Base-by-base conservation (phyloP, 768 basidiomycete species). In the Tylopilus sp. region DNA sequence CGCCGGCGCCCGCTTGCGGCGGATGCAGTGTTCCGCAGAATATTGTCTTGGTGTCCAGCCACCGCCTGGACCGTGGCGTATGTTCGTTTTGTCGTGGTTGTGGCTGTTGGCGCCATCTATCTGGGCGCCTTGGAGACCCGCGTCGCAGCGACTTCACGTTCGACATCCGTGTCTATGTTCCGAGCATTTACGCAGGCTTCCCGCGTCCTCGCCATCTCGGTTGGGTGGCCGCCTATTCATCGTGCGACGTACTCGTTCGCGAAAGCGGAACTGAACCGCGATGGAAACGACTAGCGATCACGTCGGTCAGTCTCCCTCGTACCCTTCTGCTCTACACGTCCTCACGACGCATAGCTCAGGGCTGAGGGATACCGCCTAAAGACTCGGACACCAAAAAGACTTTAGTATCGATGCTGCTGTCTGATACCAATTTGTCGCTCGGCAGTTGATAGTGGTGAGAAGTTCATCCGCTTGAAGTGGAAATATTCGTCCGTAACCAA, bases 211-310 rank as follows among this genome's bases (percentile, higher is more conserved):
- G 29, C 13, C 55, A 10, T 1, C 57, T 37, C 65, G 65, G 24
- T 43, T 36, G 12, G 54, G 56, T 24, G 47, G 50, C 7, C 53
- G 10, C 54, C 67, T 37, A 59, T 70, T 19, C 59, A 64, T 44
- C 68, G 68, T 48, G 67, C 68, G 45, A 68, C 67, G 1, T 69
- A 68, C 52, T 56, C 64, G 14, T 64, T 70, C 44, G 25, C 54
- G 52, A 69, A 69, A 69, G 47, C 68, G 68, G 54, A 69, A 66
- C 21, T 66, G 67, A 30, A 68, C 67, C n/a, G 62, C 68, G 22
- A 64, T 68, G 62, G 67, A 66, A 37, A 55, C 70, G 62, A 29
- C 52, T 0, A 66, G 57, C 21, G 55, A 70, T 30, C 40, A 66
- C 22, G 34, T 68, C 22, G 67, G 67, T 62, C 28, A 45, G 67